Evolutionary conservation across 2,329 filamentous ascomycete species (phyloP).

Genomic region (Cryoendolithus antarcticus): DNA sequence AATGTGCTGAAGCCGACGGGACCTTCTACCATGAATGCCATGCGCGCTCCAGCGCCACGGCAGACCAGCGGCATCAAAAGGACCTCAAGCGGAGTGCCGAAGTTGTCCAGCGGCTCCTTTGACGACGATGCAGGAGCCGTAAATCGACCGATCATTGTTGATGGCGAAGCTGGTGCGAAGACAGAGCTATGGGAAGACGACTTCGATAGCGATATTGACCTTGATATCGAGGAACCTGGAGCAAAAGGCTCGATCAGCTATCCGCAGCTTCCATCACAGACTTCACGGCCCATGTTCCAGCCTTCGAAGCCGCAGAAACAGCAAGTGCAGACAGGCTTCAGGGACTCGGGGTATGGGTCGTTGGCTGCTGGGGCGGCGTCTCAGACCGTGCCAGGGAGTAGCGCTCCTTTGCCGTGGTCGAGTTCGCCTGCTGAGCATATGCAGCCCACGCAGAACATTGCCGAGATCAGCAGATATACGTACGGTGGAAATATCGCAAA

Average conservation of each 20-base stretch:
- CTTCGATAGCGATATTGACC: conserved; percentile 70
- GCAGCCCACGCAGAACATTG: conserved; percentile 6
- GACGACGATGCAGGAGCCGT: conserved; percentile 21
- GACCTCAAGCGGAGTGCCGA: conserved; percentile 34
- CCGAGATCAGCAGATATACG: conserved; percentile 2
- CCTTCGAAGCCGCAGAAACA: conserved; percentile 19
- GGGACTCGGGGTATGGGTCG: conserved; percentile 16
- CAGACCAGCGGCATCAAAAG: conserved; percentile 28
- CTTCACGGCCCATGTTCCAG: background rate
- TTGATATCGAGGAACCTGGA: conserved; percentile 54
- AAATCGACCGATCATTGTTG: conserved; percentile 22
- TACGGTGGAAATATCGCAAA: conserved; percentile 3
- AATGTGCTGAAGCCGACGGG: conserved; percentile 23
- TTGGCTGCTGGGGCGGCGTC: conserved; percentile 17
- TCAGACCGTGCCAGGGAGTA: conserved; percentile 33
- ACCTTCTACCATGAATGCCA: conserved; percentile 20
- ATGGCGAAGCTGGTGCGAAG: conserved; percentile 26
- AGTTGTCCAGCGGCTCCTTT: conserved; percentile 27
- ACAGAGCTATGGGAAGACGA: conserved; percentile 56
- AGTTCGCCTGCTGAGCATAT: conserved; percentile 30
- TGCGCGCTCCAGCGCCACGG: conserved; percentile 4
- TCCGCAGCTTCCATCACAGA: conserved; percentile 25
- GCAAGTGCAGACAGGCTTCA: conserved; percentile 8
- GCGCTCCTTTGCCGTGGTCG: conserved; percentile 58
- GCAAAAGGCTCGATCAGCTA: conserved; percentile 33